Percentiles rank a stretch among this genome's conserved stretches.
Conservation (phyloP, 75 land plant species). For the Cryptomeria japonica region DNA sequence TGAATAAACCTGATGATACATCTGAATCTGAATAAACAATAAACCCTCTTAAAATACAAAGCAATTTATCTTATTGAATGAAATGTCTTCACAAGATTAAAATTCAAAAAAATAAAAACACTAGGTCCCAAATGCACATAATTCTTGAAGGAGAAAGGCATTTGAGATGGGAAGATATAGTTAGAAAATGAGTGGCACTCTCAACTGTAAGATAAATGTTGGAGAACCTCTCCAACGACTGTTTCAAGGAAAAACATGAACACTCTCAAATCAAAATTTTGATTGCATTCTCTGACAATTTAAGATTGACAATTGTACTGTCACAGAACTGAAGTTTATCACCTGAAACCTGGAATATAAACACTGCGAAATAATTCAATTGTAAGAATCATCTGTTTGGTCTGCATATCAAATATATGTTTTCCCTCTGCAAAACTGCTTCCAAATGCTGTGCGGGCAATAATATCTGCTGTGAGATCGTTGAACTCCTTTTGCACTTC, state of each 20-base stretch:
- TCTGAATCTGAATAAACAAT: neutral
- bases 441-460: slow-evolving; percentile 44
- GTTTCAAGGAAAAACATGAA: neutral
- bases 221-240: no score
- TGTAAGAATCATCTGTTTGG: slow-evolving; percentile 7
- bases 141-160: neutral
- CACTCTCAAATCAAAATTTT: neutral
- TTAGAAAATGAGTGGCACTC: neutral
- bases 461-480: slow-evolving; percentile 31
- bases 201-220: no score
- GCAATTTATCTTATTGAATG: neutral
- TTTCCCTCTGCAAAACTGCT: slow-evolving; percentile 34
- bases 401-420: slow-evolving; percentile 22
- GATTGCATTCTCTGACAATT: neutral
- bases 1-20: neutral
- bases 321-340: neutral
- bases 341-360: slow-evolving; percentile 12
- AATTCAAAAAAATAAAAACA: slow-evolving; percentile 35
- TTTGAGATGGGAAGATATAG: neutral
- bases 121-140: slow-evolving; percentile 53
- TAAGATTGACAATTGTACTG: no score
- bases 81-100: neutral
- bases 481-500: slow-evolving; percentile 23
- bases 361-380: neutral
- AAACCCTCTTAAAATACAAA: neutral